Base-by-base conservation (phyloP, 2,329 filamentous ascomycete genomes). In the Davidsoniella neocaledoniae region DNA sequence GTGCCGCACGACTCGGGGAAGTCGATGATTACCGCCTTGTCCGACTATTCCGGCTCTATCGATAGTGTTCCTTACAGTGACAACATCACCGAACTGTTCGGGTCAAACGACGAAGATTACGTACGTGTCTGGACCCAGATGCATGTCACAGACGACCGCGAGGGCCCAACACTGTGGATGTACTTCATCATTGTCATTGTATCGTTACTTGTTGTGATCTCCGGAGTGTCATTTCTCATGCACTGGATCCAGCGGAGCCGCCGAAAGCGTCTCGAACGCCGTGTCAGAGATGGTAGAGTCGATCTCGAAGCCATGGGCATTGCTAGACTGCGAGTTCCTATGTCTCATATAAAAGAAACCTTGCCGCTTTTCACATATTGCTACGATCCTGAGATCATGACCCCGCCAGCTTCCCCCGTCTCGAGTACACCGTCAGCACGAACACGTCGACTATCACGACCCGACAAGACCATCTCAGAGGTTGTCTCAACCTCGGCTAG, bases 251-350 rank as follows among this genome's bases (percentile, higher is more conserved):
- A 94, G 61, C 75, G 78, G 36, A 73, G 77, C 44, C 77, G 86
- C 26, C 77, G 88, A 7, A 71, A 71, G 21, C 70, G 70, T 1
- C 67, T 96, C 9, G 76, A 77, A 46, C 73, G 76, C 44, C 77
- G 87, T 10, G 81, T 95, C 14, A 71, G 77, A 52, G 72, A 70
- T 6, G 88, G 90, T 48, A 83, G 94, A 57, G 79, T 94, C 17
- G 85, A 95, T 59, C 69, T 95, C 2, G 88, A 95, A 63, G 79
- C 78, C 2, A 72, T 94, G 56, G 88, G 87, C 2, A 85, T 95
- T 57, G 90, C 86, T 59, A 76, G 83, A 12, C 66, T 94, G 21
- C 85, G 77, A 2, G 84, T 95, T 0, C 86, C 90, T 1, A 68
- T 73, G 43, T 66, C 77, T 7, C 69, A 86, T 38, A 71, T 96